A percentile compares a stretch with the other conserved stretches of the same genome.
Evolutionary conservation across 2,329 filamentous ascomycete genomes (phyloP).

Genomic region (Cadophora gregata): DNA sequence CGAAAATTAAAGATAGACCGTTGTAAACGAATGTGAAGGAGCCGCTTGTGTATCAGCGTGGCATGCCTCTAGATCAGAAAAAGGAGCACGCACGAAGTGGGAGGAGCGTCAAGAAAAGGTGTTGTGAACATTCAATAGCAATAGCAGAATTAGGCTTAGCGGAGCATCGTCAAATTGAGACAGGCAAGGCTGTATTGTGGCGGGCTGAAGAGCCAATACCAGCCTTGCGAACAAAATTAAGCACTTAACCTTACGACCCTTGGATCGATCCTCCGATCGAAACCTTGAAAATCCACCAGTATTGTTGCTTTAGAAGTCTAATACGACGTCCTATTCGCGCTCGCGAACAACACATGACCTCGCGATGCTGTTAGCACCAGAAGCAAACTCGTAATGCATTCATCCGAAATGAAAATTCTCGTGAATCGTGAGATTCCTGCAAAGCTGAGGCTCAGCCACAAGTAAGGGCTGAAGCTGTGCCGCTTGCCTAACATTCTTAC

Average conservation of each 20-base stretch:
- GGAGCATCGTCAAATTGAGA: background rate
- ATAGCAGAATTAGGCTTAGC: constrained; percentile 9
- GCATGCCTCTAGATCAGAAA: constrained; percentile 14
- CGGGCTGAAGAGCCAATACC: constrained; percentile 15
- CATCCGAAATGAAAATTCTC: background rate
- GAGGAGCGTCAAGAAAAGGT: constrained; percentile 7
- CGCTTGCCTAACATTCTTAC: constrained; percentile 12
- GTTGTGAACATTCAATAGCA: constrained; percentile 4
- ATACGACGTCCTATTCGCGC: constrained; percentile 1
- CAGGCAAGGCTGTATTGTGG: constrained; percentile 7
- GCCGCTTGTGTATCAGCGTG: constrained; percentile 16
- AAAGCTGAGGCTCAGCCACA: background rate
- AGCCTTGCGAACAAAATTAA: background rate
- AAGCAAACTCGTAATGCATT: constrained; percentile 1
- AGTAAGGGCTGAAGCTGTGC: constrained; percentile 8
- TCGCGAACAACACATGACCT: background rate
- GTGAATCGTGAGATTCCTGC: background rate
- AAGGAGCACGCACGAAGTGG: constrained; percentile 4
- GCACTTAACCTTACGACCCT: background rate
- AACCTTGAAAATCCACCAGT: background rate
- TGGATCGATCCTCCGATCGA: constrained; percentile 10
- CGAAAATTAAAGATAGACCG: constrained; percentile 16
- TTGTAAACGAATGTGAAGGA: constrained; percentile 17
- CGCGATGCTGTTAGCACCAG: background rate
- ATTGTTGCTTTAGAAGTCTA: constrained; percentile 1